These are phyloP conservation scores for Euptelea pleiosperma DNA, from an alignment of 164 flowering plant species.

Conservation along the genomic window DNA sequence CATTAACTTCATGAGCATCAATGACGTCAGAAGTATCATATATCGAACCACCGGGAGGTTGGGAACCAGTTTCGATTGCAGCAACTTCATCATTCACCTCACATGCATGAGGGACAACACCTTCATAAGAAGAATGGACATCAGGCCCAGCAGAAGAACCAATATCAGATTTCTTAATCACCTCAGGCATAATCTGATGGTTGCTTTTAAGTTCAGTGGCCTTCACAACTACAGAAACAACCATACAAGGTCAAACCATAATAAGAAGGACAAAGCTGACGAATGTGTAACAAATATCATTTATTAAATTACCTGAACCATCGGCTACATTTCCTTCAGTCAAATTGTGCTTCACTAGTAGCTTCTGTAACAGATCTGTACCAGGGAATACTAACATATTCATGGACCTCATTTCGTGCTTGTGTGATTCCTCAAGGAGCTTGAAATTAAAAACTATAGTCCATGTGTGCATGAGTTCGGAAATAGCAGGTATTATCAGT, in stretches of 20 bases:
- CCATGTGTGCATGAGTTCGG: conserved; percentile 86
- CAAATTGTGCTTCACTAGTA: conserved; percentile 31
- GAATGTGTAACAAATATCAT: neutral
- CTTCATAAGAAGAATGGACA: conserved; percentile 15
- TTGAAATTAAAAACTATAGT: conserved; percentile 70
- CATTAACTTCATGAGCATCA: conserved; percentile 20
- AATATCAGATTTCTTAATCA: conserved; percentile 20
- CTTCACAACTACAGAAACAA: conserved; percentile 14
- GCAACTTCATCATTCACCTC: conserved; percentile 19
- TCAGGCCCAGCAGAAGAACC: conserved; percentile 25
- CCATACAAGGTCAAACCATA: neutral
- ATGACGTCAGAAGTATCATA: conserved; percentile 17
- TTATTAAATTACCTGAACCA: conserved; percentile 26
- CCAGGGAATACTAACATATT: conserved; percentile 93
- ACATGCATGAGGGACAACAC: conserved; percentile 4
- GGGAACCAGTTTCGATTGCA: conserved; percentile 18
- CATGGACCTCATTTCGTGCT: conserved; percentile 64
- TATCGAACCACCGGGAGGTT: conserved; percentile 8
- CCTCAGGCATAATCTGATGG: conserved; percentile 12
- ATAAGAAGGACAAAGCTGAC: neutral
- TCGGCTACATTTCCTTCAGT: conserved; percentile 23
- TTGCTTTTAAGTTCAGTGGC: conserved; percentile 6
- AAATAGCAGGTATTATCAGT: conserved; percentile 82
- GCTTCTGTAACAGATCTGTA: conserved; percentile 79
- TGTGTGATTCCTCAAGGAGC: conserved; percentile 62